Evolutionary conservation across 805 yeast genomes (phyloP), one percentile per base, ranked within the genome.

Genomic region (Pichia phayaonensis): DNA sequence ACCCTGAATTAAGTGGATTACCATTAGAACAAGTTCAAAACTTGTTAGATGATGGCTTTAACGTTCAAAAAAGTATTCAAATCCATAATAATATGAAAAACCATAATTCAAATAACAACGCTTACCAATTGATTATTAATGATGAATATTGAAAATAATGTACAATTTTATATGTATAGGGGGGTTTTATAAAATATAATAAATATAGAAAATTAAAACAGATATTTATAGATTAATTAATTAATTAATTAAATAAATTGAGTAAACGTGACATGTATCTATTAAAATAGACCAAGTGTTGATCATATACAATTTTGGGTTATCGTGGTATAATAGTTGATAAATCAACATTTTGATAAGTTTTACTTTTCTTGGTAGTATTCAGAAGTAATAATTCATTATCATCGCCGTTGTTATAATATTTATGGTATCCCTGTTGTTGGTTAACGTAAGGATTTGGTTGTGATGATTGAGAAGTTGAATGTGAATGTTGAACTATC

Each of bases 1-100:
- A 75, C 46, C 82, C 82, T 11, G 82, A 77, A 58, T 72, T 77
- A 42, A 67, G 77, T 5, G 77, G 79, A 5, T 66, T 77, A 58
- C 76, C 73, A 52, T 66, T 77, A 57, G 82, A 77, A 58, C 80
- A 77, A 58, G 76, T 80, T 16, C 74, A 75, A 23, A 55, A 58
- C 39, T 62, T 77, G 34, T 70, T 77, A 53, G 54, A 69, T 22
- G 68, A 67, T 50, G 80, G 81, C 1, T 77, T 75, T 62, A 74
- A 76, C 52, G 79, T 77, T 20, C 64, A 62, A 41, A 64, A 61
- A 47, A 75, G 79, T 12, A 52, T 68, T n/a, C 50, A 59, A 41
- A 54, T 76, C 43, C 58, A 55, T 24, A 39, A 49, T 4, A 46
- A 45, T 6, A 26, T 48, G 11, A 23, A 39, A 12, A 40, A 11